Percentiles rank a stretch among this genome's conserved stretches.
phyloP scores from a whole-genome alignment of 805 yeast genomes.

The Ogataea minuta region DNA sequence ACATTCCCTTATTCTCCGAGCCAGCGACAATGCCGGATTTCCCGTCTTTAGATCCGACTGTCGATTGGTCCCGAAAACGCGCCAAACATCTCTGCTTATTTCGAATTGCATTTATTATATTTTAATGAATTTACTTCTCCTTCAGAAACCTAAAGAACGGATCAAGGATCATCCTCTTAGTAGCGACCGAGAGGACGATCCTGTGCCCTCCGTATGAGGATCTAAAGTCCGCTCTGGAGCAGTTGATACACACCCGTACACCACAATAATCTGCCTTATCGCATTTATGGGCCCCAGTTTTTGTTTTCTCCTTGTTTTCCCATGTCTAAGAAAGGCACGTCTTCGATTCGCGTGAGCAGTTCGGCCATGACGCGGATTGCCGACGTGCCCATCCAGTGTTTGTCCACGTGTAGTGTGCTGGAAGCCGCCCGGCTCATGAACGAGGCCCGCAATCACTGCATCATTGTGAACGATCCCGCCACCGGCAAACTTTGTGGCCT shows the following conservation, averaged over 20 bases:
- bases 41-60: no score
- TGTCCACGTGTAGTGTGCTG: conserved; percentile 32
- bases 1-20: no score
- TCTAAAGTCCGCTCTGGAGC: no score
- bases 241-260: conserved; percentile 5
- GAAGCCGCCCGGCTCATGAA: conserved; percentile 39
- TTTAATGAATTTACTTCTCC: no score
- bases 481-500: conserved; percentile 37
- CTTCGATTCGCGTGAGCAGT: conserved; percentile 5
- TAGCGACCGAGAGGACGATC: no score
- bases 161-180: no score
- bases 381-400: conserved; percentile 38
- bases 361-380: conserved; percentile 29
- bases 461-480: conserved; percentile 34
- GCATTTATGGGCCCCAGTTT: neutral
- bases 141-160: no score
- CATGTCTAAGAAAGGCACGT: conserved; percentile 10
- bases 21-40: no score
- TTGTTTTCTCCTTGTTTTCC: conserved; percentile 1
- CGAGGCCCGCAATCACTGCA: conserved; percentile 40
- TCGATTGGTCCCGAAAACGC: neutral
- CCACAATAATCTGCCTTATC: neutral
- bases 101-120: no score
- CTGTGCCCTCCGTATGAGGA: neutral
- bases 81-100: neutral